phyloP scores from a whole-genome alignment of 2,329 filamentous ascomycete genomes.

The Colletotrichum horii region DNA sequence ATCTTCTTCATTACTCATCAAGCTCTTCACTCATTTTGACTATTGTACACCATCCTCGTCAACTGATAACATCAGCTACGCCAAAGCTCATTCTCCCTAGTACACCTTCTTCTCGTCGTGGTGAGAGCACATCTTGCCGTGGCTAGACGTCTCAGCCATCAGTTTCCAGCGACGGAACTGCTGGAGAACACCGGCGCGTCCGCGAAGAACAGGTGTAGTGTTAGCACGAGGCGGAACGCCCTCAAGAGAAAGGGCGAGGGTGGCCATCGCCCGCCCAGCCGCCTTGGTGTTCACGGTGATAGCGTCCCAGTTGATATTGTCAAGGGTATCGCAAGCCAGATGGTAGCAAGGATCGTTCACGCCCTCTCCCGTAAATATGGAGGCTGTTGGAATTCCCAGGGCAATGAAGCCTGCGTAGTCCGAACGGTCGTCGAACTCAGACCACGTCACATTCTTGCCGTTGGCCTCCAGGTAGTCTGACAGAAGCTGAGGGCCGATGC shows the following conservation, averaged over 20 bases:
- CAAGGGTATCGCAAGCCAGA: slow-evolving; percentile 41
- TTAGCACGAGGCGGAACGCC: slow-evolving; percentile 35
- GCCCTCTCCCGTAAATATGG: slow-evolving; percentile 45
- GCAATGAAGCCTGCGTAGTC: slow-evolving; percentile 46
- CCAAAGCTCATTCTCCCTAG: neutral
- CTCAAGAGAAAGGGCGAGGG: slow-evolving; percentile 39
- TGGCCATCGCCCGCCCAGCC: slow-evolving; percentile 56
- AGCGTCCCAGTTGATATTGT: slow-evolving; percentile 45
- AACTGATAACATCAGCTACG: neutral
- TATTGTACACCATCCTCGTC: neutral
- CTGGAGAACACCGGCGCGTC: slow-evolving; percentile 10
- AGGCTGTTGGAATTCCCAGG: slow-evolving; percentile 43
- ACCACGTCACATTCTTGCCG: slow-evolving; percentile 34
- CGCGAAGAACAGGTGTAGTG: slow-evolving; percentile 28
- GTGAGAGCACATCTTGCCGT: slow-evolving; percentile 20
- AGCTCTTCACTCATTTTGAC: neutral
- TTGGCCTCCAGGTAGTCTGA: slow-evolving; percentile 37
- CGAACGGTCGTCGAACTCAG: slow-evolving; percentile 38
- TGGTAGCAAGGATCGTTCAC: slow-evolving; percentile 43
- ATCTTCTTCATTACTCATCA: neutral
- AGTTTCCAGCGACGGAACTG: slow-evolving; percentile 13
- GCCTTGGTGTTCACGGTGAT: slow-evolving; percentile 41
- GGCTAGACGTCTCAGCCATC: slow-evolving; percentile 3
- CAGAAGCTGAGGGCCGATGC: slow-evolving; percentile 37
- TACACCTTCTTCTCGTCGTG: slow-evolving; percentile 14